A percentile compares a stretch with the other conserved stretches of the same genome.
These are phyloP conservation scores for Lichtheimia ramosa DNA, from an alignment of 371 early-diverging fungal genomes.

Conservation along the genomic window DNA sequence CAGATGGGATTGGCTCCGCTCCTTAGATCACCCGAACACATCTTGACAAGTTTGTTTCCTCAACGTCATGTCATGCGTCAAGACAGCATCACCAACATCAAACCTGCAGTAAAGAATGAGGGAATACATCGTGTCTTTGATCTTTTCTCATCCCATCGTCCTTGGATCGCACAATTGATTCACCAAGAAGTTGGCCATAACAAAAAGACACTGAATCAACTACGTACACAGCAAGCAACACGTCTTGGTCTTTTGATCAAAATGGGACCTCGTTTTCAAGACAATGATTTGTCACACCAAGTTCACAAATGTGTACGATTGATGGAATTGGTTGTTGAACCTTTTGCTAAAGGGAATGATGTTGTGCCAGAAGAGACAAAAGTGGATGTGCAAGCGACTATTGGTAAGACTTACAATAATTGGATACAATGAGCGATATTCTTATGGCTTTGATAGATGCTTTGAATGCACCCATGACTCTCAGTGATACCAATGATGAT, in stretches of 20 bases:
- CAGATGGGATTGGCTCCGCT: slow-evolving; percentile 21
- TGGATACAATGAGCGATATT: not conserved
- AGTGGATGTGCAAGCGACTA: not conserved
- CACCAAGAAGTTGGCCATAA: slow-evolving; percentile 66
- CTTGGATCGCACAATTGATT: slow-evolving; percentile 50
- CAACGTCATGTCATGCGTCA: slow-evolving; percentile 11
- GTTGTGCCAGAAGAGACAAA: slow-evolving; percentile 1
- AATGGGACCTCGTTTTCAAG: slow-evolving; percentile 27
- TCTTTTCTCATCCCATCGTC: slow-evolving; percentile 26
- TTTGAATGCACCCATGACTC: not conserved
- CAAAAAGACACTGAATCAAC: slow-evolving; percentile 43
- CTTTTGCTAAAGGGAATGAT: not conserved
- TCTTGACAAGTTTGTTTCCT: slow-evolving; percentile 38
- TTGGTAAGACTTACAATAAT: not conserved
- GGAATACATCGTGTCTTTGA: not conserved
- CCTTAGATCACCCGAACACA: slow-evolving; percentile 24
- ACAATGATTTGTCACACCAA: slow-evolving; percentile 2
- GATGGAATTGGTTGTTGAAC: slow-evolving; percentile 14
- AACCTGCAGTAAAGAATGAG: slow-evolving; percentile 3
- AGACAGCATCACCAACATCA: too few relatives aligned
- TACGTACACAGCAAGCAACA: slow-evolving; percentile 62
- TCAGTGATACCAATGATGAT: not conserved
- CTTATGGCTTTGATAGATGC: not conserved
- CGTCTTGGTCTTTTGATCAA: slow-evolving; percentile 60
- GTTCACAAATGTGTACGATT: slow-evolving; percentile 11